These are phyloP conservation scores for Colletotrichum chrysophilum DNA, from an alignment of 2,329 filamentous ascomycete genomes.

Conservation along the genomic window DNA sequence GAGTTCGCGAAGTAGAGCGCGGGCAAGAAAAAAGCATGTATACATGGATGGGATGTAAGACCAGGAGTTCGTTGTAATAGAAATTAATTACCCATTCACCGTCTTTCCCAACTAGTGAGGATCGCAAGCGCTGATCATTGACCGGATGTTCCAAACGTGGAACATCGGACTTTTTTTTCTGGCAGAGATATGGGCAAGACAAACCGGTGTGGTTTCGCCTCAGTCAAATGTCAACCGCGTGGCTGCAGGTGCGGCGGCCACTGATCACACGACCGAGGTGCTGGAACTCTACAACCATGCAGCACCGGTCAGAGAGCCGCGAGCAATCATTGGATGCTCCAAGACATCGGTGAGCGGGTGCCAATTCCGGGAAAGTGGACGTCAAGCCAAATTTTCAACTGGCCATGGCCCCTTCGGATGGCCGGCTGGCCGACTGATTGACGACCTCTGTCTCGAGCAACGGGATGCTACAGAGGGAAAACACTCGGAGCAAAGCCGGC, in stretches of 20 bases:
- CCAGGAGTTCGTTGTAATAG: neutral
- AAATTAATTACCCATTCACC: neutral
- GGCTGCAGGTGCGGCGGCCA: neutral
- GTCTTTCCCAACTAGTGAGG: neutral
- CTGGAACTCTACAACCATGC: conserved; percentile 6
- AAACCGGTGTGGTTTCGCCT: neutral
- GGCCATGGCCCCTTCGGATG: neutral
- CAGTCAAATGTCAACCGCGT: neutral
- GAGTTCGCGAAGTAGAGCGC: conserved; percentile 3
- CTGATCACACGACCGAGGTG: conserved; percentile 11
- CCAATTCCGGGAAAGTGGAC: neutral
- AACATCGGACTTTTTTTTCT: neutral
- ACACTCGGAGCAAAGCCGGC: neutral
- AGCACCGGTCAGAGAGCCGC: conserved; percentile 7
- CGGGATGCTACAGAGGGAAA: neutral
- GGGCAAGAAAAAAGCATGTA: conserved; percentile 14
- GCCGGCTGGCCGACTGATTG: neutral
- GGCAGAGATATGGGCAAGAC: neutral
- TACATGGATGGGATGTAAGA: neutral
- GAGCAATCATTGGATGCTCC: neutral
- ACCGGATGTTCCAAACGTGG: neutral
- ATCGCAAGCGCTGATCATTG: neutral
- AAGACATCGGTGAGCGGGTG: conserved; percentile 14
- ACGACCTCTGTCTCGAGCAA: neutral
- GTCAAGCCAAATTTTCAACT: neutral